Percentiles rank a stretch among this genome's conserved stretches.
phyloP scores from a whole-genome alignment of 371 early-diverging fungal species.

The Entomophthora muscae region DNA sequence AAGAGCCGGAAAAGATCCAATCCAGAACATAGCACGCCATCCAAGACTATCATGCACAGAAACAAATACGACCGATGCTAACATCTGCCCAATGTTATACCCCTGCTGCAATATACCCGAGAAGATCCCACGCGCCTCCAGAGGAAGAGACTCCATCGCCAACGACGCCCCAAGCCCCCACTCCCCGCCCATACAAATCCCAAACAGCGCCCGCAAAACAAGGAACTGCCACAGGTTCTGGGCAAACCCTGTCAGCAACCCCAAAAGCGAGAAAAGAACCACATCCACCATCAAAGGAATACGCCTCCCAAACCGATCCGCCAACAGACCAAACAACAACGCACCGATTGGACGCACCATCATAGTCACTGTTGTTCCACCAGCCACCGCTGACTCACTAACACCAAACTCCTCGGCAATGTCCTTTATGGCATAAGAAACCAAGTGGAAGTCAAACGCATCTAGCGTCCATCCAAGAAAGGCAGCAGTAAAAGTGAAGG shows the following conservation, averaged over 20 bases:
- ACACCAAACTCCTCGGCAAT: constrained; percentile 34
- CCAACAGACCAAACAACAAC: constrained; percentile 41
- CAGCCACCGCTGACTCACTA: constrained; percentile 29
- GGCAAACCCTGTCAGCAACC: constrained; percentile 46
- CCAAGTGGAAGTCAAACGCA: constrained; percentile 50
- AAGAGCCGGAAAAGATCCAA: constrained; percentile 37
- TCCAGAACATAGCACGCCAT: constrained; percentile 56
- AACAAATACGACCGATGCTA: constrained; percentile 39
- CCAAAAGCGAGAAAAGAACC: constrained; percentile 34
- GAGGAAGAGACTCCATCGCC: constrained; percentile 47
- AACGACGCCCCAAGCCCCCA: constrained; percentile 63
- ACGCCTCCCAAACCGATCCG: constrained; percentile 46
- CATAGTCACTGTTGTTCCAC: constrained; percentile 24
- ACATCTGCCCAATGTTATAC: constrained; percentile 41
- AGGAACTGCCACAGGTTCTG: constrained; percentile 26
- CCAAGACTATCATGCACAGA: constrained; percentile 24
- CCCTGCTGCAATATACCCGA: constrained; percentile 56
- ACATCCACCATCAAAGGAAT: constrained; percentile 49
- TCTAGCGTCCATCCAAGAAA: constrained; percentile 55
- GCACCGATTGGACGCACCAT: constrained; percentile 52
- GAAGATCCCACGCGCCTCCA: constrained; percentile 45
- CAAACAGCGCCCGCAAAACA: constrained; percentile 37
- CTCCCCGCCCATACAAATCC: constrained; percentile 55
- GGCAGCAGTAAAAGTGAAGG: constrained; percentile 25
- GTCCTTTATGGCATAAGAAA: constrained; percentile 25